Evolutionary conservation across 352 stramenopile genomes (phyloP).

Genomic region (Globisporangium okanoganense): DNA sequence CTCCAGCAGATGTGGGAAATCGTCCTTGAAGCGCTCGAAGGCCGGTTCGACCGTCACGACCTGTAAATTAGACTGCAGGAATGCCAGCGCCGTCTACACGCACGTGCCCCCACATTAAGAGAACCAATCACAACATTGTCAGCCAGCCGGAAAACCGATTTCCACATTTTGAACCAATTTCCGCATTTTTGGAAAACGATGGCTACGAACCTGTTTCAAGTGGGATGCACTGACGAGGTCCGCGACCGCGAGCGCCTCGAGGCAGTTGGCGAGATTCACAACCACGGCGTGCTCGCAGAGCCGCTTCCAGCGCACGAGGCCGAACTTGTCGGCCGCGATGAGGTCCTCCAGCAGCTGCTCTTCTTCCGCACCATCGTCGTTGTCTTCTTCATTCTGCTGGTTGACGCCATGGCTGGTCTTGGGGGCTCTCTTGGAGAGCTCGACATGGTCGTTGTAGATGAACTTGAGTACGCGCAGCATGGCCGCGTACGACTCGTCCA

Average conservation of each 20-base stretch:
- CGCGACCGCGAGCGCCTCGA: conserved; percentile 58
- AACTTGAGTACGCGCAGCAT: conserved; percentile 64
- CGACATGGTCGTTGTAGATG: conserved; percentile 63
- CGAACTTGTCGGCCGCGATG: conserved; percentile 69
- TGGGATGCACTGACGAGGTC: conserved; percentile 53
- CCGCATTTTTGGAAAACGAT: no score
- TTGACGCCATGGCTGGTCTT: neutral
- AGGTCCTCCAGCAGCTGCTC: conserved; percentile 68
- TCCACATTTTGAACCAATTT: no score
- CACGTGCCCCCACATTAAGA: no score
- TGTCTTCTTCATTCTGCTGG: no score
- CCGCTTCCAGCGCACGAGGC: conserved; percentile 65
- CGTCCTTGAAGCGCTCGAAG: conserved; percentile 27
- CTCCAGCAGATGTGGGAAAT: conserved; percentile 40
- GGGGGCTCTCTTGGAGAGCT: conserved; percentile 11
- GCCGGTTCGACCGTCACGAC: conserved; percentile 11
- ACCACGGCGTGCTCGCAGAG: conserved; percentile 48
- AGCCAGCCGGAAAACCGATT: neutral
- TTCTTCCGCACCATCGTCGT: conserved; percentile 4
- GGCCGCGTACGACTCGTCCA: conserved; percentile 49
- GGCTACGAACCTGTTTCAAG: conserved; percentile 36
- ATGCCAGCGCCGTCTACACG: conserved; percentile 17
- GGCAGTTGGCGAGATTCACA: conserved; percentile 43
- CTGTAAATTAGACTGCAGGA: conserved; percentile 17
- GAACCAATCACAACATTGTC: no score